phyloP scores from a whole-genome alignment of 306 rosid genomes.

The Prinsepia uniflora region DNA sequence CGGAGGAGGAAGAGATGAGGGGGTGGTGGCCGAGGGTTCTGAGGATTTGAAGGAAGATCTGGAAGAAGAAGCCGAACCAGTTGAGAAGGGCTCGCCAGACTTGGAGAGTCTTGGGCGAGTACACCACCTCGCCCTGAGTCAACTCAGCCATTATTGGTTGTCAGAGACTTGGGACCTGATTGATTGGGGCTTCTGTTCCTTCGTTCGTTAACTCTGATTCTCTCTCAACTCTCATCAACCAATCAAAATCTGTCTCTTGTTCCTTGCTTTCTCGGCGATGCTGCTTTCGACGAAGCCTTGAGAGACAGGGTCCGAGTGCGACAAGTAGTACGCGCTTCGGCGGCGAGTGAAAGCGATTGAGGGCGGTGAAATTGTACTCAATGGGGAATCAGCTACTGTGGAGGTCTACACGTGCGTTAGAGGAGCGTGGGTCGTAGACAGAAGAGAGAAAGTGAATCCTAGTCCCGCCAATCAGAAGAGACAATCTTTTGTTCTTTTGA shows the following conservation, averaged over 20 bases:
- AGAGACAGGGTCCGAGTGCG: slow-evolving; percentile 22
- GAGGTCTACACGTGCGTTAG: slow-evolving; percentile 21
- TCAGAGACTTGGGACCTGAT: not conserved
- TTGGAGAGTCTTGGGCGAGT: slow-evolving; percentile 61
- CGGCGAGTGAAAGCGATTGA: not conserved
- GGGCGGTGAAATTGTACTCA: not conserved
- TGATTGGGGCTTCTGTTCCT: not conserved
- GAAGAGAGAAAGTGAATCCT: slow-evolving; percentile 18
- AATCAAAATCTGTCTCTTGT: slow-evolving; percentile 6
- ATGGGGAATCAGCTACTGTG: too few relatives aligned
- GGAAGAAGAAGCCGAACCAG: slow-evolving; percentile 84
- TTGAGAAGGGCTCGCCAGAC: slow-evolving; percentile 72
- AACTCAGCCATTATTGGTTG: slow-evolving; percentile 72
- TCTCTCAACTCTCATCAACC: not conserved
- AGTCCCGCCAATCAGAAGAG: slow-evolving; percentile 53
- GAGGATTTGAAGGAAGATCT: slow-evolving; percentile 81
- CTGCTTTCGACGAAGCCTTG: slow-evolving; percentile 41
- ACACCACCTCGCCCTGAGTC: slow-evolving; percentile 74
- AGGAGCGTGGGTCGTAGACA: slow-evolving; percentile 28
- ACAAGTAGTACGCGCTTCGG: slow-evolving; percentile 22
- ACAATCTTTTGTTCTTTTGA: slow-evolving; percentile 34
- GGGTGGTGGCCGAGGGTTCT: slow-evolving; percentile 75
- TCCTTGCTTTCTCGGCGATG: slow-evolving; percentile 38
- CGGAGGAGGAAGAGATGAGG: slow-evolving; percentile 66
- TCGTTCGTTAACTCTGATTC: not conserved